These are phyloP conservation scores for Acer negundo DNA, from an alignment of 345 rosid genomes.

Conservation along the genomic window DNA sequence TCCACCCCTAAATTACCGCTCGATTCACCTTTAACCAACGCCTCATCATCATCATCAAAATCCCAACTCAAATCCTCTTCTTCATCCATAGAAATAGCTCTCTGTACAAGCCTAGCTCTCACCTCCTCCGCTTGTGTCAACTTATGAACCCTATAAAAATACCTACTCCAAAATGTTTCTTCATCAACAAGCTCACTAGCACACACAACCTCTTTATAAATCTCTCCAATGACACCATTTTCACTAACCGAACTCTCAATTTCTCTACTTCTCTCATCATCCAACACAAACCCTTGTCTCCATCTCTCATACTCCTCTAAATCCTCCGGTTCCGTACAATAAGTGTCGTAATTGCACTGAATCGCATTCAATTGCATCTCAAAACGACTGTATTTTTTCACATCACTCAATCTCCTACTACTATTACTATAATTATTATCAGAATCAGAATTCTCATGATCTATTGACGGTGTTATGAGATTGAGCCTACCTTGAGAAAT, in stretches of 20 bases:
- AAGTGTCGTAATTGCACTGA: constrained; percentile 52
- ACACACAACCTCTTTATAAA: constrained; percentile 41
- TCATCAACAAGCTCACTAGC: constrained; percentile 50
- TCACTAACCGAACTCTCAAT: constrained; percentile 39
- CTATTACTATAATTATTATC: constrained; percentile 8
- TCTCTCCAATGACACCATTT: constrained; percentile 38
- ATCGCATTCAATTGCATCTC: constrained; percentile 60
- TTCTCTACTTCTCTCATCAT: constrained; percentile 39
- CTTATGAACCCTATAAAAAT: constrained; percentile 54
- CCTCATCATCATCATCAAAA: constrained; percentile 53
- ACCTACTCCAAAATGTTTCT: constrained; percentile 63
- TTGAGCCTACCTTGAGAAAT: constrained; percentile 66
- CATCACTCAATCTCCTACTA: constrained; percentile 21
- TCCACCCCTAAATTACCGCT: constrained; percentile 7
- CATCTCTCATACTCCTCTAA: constrained; percentile 48
- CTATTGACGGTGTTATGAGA: constrained; percentile 26
- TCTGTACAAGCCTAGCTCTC: constrained; percentile 60
- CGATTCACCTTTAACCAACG: constrained; percentile 13
- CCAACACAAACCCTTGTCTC: constrained; percentile 54
- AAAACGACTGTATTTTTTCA: constrained; percentile 63
- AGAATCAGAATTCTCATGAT: constrained; percentile 31
- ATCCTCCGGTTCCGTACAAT: constrained; percentile 59
- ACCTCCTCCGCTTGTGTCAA: constrained; percentile 66
- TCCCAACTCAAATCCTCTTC: constrained; percentile 88
- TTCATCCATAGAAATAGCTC: constrained; percentile 58